These are phyloP conservation scores for Eucalyptus erythrocorys DNA, from an alignment of 345 rosid genomes.

Conservation along the genomic window DNA sequence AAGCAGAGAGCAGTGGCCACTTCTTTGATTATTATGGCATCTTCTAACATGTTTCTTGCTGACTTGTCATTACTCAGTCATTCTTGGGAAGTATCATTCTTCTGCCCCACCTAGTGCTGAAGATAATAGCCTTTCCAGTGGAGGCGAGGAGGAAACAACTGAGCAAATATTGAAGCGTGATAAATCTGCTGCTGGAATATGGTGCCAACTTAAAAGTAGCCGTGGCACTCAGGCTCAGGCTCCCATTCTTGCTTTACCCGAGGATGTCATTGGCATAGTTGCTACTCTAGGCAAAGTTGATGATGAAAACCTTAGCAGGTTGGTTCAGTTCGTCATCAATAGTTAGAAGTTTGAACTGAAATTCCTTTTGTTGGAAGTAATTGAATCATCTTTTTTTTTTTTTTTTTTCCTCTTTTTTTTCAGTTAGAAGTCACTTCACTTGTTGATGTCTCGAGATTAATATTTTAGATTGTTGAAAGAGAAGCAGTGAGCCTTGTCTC, in stretches of 20 bases:
- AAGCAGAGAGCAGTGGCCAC: neutral
- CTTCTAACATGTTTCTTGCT: neutral
- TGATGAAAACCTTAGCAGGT: constrained; percentile 79
- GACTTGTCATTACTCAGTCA: constrained; percentile 25
- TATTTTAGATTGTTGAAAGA: neutral
- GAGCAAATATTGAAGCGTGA: constrained; percentile 42
- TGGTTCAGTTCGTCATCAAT: constrained; percentile 4
- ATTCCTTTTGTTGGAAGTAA: neutral
- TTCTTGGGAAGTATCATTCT: constrained; percentile 46
- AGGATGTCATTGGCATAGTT: constrained; percentile 67
- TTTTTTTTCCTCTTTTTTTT: too few species aligned
- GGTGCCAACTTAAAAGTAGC: constrained; percentile 31
- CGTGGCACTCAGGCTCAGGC: constrained; percentile 32
- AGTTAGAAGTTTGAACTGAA: neutral
- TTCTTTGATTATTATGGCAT: neutral
- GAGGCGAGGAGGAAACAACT: constrained; percentile 42
- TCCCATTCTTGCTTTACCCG: constrained; percentile 20
- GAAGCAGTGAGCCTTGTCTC: neutral
- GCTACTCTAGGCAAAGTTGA: constrained; percentile 73
- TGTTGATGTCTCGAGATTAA: neutral
- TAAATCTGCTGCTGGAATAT: constrained; percentile 73
- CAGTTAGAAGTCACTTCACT: neutral
- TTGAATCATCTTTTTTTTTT: neutral
- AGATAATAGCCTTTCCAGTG: constrained; percentile 17
- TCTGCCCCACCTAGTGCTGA: constrained; percentile 9